Evolutionary conservation across 495 filamentous ascomycete species (phyloP).

Genomic region (Talaromyces wortmannii): DNA sequence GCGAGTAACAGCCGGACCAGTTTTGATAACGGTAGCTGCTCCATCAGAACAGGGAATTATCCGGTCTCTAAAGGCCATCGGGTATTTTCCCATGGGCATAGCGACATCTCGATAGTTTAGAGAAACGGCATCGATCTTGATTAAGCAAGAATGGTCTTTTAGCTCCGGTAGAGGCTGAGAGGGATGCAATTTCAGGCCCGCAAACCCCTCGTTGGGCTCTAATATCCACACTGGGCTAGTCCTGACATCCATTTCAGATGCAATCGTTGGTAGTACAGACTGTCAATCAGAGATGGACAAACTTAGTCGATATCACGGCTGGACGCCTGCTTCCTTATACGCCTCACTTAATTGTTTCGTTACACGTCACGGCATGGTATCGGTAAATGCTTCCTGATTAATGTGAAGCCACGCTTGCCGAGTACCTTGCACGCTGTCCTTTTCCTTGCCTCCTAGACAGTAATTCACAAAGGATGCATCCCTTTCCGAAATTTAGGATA

Average conservation of each 20-base stretch:
- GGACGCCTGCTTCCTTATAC: not conserved
- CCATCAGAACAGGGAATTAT: constrained; percentile 43
- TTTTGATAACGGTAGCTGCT: constrained; percentile 62
- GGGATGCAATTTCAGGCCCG: not conserved
- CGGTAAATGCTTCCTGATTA: no score
- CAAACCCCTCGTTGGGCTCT: not conserved
- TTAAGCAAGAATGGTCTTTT: not conserved
- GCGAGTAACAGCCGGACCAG: constrained; percentile 58
- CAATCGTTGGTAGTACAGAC: not conserved
- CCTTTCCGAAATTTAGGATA: no score
- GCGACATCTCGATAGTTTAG: constrained; percentile 20
- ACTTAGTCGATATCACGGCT: not conserved
- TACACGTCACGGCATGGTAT: not conserved
- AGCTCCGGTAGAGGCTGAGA: not conserved
- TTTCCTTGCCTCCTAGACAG: no score
- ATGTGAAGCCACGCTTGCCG: no score
- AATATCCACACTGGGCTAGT: not conserved
- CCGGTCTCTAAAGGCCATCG: constrained; percentile 1
- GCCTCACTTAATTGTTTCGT: not conserved
- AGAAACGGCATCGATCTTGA: constrained; percentile 7
- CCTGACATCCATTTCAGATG: not conserved
- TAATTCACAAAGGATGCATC: no score
- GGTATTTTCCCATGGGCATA: constrained; percentile 25
- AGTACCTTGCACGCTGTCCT: no score
- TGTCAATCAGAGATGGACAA: not conserved